These are phyloP conservation scores for Coniochaeta prunicola DNA, from an alignment of 2,329 filamentous ascomycete genomes.

Conservation along the genomic window DNA sequence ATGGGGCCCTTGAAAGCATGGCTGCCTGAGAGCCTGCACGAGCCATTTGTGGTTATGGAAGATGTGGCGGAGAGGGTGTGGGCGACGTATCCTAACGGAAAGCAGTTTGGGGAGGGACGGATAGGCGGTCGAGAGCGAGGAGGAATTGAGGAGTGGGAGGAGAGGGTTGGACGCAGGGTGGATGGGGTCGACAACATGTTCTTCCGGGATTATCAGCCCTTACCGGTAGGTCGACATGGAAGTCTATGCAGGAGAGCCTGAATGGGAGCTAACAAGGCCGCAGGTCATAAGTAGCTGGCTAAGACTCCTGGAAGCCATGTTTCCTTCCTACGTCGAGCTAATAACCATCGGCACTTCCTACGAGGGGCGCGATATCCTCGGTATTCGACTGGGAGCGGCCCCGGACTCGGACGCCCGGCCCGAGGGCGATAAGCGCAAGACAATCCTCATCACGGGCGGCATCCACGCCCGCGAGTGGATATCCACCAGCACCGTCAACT, in stretches of 20 bases:
- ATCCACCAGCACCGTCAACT: constrained; percentile 82
- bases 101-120: neutral
- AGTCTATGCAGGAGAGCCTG: constrained; percentile 2
- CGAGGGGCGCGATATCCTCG: constrained; percentile 81
- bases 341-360: constrained; percentile 77
- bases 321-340: constrained; percentile 68
- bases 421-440: constrained; percentile 13
- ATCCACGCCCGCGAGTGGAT: constrained; percentile 98
- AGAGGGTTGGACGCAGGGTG: constrained; percentile 10
- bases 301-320: constrained; percentile 82
- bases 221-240: constrained; percentile 49
- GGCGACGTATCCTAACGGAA: constrained; percentile 56
- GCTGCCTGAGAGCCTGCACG: constrained; percentile 65
- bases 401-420: constrained; percentile 19
- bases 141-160: constrained; percentile 22
- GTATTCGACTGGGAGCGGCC: constrained; percentile 61
- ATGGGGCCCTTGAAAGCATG: constrained; percentile 66
- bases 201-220: constrained; percentile 86
- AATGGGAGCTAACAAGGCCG: constrained; percentile 3
- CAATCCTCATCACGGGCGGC: constrained; percentile 60
- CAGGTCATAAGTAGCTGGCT: constrained; percentile 76
- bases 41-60: constrained; percentile 66
- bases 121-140: neutral
- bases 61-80: constrained; percentile 73
- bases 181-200: constrained; percentile 59